phyloP scores from a whole-genome alignment of 2,329 filamentous ascomycete genomes.

The Talaromyces amestolkiae region DNA sequence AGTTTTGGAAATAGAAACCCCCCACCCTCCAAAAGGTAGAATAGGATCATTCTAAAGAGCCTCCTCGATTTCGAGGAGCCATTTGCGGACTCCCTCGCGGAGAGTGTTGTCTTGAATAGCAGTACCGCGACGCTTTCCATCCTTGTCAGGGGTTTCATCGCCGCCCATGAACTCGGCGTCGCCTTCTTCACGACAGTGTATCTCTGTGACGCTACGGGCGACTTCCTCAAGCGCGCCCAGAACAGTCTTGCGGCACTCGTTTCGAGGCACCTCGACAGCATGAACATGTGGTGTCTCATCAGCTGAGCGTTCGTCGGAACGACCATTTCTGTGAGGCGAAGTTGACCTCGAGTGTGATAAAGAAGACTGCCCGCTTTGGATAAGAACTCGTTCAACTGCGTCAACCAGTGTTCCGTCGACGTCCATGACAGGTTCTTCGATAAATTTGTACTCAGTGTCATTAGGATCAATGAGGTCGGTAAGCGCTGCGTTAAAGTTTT shows the following conservation, averaged over 20 bases:
- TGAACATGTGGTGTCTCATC: conserved; percentile 31
- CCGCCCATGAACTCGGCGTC: conserved; percentile 31
- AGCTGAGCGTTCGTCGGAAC: conserved; percentile 31
- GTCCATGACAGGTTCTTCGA: conserved; percentile 56
- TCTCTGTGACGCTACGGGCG: conserved; percentile 54
- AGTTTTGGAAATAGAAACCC: no score
- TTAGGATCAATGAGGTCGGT: conserved; percentile 25
- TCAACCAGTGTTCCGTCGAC: conserved; percentile 58
- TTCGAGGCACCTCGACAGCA: conserved; percentile 46
- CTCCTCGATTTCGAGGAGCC: conserved; percentile 53
- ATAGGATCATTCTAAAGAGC: conserved; percentile 20
- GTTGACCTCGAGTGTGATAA: conserved; percentile 41
- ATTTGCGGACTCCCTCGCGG: conserved; percentile 56
- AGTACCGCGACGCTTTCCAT: conserved; percentile 31
- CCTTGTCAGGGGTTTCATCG: conserved; percentile 29
- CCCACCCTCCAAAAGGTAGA: neutral
- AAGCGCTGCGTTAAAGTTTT: conserved; percentile 22
- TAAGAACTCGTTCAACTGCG: conserved; percentile 56
- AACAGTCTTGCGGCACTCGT: conserved; percentile 55
- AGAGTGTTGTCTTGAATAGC: conserved; percentile 50
- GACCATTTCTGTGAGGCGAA: conserved; percentile 37
- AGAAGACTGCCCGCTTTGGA: conserved; percentile 43
- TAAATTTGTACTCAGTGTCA: conserved; percentile 51
- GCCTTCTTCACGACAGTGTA: conserved; percentile 43
- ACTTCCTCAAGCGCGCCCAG: conserved; percentile 56